Percentiles rank a stretch among this genome's conserved stretches.
These are phyloP conservation scores for Myriosclerotinia curreyana DNA, from an alignment of 2,329 filamentous ascomycete species.

Conservation along the genomic window DNA sequence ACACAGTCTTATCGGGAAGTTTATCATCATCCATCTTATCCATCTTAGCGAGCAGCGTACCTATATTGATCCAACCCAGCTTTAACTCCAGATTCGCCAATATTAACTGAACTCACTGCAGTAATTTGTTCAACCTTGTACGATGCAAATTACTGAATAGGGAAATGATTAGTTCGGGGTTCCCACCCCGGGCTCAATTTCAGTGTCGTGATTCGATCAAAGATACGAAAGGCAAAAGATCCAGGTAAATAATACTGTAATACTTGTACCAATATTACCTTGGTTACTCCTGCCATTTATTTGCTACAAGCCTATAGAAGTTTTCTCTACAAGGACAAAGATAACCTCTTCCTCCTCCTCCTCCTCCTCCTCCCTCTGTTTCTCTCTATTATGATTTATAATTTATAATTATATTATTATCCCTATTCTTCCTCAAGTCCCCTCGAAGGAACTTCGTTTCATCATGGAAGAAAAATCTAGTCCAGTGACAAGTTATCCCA, in stretches of 20 bases:
- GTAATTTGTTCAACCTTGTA: background rate
- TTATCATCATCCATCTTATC: too few species aligned
- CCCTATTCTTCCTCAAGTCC: background rate
- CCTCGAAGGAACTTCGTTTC: background rate
- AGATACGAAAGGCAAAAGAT: conserved; percentile 8
- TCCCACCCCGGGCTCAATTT: background rate
- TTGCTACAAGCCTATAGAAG: background rate
- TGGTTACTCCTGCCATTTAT: background rate
- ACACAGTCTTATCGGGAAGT: background rate
- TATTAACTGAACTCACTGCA: background rate
- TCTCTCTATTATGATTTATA: background rate
- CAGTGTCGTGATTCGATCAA: conserved; percentile 8
- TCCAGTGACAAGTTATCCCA: conserved; percentile 16
- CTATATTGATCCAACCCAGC: background rate
- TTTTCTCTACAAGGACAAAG: background rate
- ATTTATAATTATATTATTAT: too few species aligned
- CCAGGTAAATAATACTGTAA: too few species aligned
- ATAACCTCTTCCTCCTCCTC: background rate
- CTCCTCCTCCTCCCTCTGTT: background rate
- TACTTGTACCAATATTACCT: too few species aligned
- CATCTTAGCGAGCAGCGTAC: conserved; percentile 1
- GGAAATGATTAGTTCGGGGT: conserved; percentile 12
- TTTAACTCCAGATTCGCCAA: background rate
- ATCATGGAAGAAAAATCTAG: conserved; percentile 24
- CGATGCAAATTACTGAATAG: background rate